Base-by-base conservation (phyloP, 768 basidiomycete species). In the Rhodotorula toruloides region DNA sequence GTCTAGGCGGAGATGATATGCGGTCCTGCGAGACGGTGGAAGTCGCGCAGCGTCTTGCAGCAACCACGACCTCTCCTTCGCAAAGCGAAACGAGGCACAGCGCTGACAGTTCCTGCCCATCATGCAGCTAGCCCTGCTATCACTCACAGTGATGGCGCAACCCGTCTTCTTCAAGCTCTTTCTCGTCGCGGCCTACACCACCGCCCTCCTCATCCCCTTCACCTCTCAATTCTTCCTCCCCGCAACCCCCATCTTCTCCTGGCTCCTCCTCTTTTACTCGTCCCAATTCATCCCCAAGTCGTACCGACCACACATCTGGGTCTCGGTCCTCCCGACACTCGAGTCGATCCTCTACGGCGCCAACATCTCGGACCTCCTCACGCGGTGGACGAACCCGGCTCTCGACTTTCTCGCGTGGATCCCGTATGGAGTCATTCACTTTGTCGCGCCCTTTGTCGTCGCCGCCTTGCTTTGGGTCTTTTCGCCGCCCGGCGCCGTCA, bases 321-420 rank as follows among this genome's bases (percentile, higher is more conserved):
- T 99, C 70, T 87, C 90, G 40, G 82, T 98, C 16, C 86, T 99
- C 10, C 94, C 96, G 0, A 94, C 94, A 0, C 84, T 97, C 58
- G 96, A 99, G 76, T 85, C 88, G 27, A 91, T 96, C 36, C 82
- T 98, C 8, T 98, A 96, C 77, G 96, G 96, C 3, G 94, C 93
- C 61, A 98, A 98, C 79, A 91, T 98, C 63, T 94, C 91, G 42
- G 93, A 98, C 78, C 87, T 97, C 76, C 86, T 98, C 65, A 97
- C 94, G 31, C 84, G 91, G 25, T 93, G 86, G 79, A 98, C 94
- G 16, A 90, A 94, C 75, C 89, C 92, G 22, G 72, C 90, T 48
- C 85, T 99, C 67, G 94, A 98, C 77, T 84, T 98, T 74, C 74
- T 96, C 48, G 93, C 94, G 1, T 98, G 94, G 96, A 76, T 98